phyloP scores from a whole-genome alignment of 768 basidiomycete genomes.

The Tricholoma matsutake region DNA sequence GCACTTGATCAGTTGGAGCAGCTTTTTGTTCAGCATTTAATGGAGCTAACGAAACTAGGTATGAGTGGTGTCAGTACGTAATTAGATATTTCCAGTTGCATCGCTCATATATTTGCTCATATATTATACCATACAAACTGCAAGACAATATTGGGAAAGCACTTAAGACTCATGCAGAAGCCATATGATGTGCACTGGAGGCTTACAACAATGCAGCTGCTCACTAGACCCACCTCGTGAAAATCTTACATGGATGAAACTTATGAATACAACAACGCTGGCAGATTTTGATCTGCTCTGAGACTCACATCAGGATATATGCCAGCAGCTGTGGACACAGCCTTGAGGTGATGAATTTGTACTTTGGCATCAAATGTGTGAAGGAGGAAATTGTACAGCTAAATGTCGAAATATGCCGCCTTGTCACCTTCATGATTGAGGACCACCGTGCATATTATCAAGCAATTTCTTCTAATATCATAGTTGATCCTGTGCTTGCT shows the following conservation, averaged over 20 bases:
- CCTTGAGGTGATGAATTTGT: not conserved
- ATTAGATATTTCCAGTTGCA: no score
- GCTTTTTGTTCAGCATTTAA: no score
- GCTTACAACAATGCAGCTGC: conserved; percentile 30
- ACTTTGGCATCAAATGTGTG: not conserved
- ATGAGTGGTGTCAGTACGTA: no score
- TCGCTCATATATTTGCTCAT: no score
- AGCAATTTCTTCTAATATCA: not conserved
- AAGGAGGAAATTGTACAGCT: not conserved
- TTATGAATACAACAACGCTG: not conserved
- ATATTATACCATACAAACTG: conserved; percentile 32
- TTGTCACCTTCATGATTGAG: no score
- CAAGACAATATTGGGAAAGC: conserved; percentile 30
- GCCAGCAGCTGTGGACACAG: conserved; percentile 1
- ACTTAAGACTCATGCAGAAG: no score
- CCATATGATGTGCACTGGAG: conserved; percentile 24
- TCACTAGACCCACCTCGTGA: not conserved
- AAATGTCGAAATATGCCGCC: no score
- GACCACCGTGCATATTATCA: not conserved
- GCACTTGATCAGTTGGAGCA: no score
- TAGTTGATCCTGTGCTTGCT: not conserved
- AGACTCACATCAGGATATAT: not conserved
- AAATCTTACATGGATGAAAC: not conserved
- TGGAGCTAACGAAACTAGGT: no score
- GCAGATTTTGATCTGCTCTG: conserved; percentile 1